A percentile compares a stretch with the other conserved stretches of the same genome.
Conservation (phyloP, 495 filamentous ascomycete genomes). For the Staphylotrichum longicolle region DNA sequence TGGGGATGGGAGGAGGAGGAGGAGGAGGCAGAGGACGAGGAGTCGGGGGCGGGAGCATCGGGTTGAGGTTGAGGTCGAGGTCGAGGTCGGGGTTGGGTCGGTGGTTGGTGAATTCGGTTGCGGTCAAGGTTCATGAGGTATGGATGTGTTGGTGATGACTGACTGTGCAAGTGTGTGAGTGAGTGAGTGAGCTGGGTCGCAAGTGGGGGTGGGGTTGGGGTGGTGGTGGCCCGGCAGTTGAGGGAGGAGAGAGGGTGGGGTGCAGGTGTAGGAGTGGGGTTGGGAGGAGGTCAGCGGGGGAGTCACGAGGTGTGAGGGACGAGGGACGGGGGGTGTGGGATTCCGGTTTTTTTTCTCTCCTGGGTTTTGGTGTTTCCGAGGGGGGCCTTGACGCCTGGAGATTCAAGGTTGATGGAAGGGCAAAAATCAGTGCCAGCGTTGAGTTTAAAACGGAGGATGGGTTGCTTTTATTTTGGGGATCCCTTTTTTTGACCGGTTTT, state of each 20-base stretch:
- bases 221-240: constrained; percentile 12
- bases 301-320: constrained; percentile 10
- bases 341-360: constrained; percentile 1
- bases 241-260: background rate
- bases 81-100: background rate
- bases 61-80: background rate
- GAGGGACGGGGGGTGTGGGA: background rate
- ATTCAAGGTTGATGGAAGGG: no score
- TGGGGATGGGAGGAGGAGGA: background rate
- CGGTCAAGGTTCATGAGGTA: background rate
- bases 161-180: no score
- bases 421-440: no score
- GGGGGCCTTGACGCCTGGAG: no score
- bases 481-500: no score
- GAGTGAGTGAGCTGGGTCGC: background rate
- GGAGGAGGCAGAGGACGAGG: constrained; percentile 22
- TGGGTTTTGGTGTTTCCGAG: no score
- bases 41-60: constrained; percentile 14
- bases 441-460: no score
- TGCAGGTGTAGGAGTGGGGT: constrained; percentile 4
- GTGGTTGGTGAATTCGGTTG: background rate
- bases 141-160: background rate
- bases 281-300: constrained; percentile 4
- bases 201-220: constrained; percentile 4
- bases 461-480: no score